Conservation (phyloP, 129 eudicot genomes). For the Kitagawia praeruptora region DNA sequence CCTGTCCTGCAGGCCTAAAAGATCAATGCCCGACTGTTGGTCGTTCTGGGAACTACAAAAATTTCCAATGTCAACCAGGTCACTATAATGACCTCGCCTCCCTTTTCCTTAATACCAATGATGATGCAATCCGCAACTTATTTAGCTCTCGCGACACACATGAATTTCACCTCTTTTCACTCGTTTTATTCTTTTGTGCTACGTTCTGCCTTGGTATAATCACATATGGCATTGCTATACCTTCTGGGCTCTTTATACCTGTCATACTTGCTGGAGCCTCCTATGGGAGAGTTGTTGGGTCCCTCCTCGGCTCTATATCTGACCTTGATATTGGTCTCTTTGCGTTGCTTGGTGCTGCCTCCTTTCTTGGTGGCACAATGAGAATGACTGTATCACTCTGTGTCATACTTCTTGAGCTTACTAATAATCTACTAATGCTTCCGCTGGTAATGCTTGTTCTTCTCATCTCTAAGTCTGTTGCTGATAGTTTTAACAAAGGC, state of each 20-base stretch:
- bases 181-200: conserved; percentile 47
- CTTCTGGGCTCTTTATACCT: conserved; percentile 95
- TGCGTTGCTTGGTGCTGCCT: conserved; percentile 87
- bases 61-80: conserved; percentile 74
- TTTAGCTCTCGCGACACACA: conserved; percentile 34
- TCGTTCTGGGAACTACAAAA: conserved; percentile 75
- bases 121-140: conserved; percentile 85
- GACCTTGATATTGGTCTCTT: conserved; percentile 70
- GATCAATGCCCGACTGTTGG: conserved; percentile 16
- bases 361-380: conserved; percentile 97
- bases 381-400: conserved; percentile 96
- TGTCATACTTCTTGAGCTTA: conserved; percentile 87
- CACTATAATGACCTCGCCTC: conserved; percentile 96
- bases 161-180: conserved; percentile 61
- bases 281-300: conserved; percentile 77
- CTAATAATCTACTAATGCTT: conserved; percentile 74
- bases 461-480: conserved; percentile 86
- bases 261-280: conserved; percentile 93
- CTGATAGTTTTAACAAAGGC: conserved; percentile 79
- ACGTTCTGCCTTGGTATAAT: conserved; percentile 62
- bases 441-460: conserved; percentile 88
- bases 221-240: conserved; percentile 94
- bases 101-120: conserved; percentile 88
- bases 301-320: conserved; percentile 45
- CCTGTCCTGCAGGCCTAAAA: conserved; percentile 14